Percentiles rank a stretch among this genome's conserved stretches.
Evolutionary conservation across 2,329 filamentous ascomycete genomes (phyloP).

Genomic region (Sporothrix protearum): DNA sequence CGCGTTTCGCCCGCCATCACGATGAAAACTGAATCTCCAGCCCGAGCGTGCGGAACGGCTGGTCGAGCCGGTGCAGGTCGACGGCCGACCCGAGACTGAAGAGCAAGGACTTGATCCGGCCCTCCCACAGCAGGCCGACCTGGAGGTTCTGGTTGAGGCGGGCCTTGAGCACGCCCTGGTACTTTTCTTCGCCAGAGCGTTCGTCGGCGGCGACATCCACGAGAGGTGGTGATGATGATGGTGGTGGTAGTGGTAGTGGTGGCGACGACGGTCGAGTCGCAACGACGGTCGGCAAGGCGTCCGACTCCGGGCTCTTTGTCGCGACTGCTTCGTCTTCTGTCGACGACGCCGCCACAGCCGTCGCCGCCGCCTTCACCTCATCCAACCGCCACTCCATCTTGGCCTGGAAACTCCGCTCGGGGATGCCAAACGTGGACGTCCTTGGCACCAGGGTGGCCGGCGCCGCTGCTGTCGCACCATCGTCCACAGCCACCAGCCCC

Average conservation of each 20-base stretch:
- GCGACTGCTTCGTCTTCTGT: no score
- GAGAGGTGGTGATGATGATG: neutral
- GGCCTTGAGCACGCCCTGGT: slow-evolving; percentile 84
- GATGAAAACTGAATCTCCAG: slow-evolving; percentile 81
- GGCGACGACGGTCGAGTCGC: slow-evolving; percentile 37
- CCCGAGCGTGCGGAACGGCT: slow-evolving; percentile 72
- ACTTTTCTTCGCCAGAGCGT: slow-evolving; percentile 54
- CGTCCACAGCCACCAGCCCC: slow-evolving; percentile 38
- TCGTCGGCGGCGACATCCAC: neutral
- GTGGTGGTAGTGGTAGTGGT: neutral
- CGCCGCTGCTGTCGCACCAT: slow-evolving; percentile 21
- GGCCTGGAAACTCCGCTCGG: slow-evolving; percentile 44
- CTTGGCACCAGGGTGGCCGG: neutral
- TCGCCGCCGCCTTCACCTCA: slow-evolving; percentile 4
- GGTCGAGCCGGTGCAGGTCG: slow-evolving; percentile 71
- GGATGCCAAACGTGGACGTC: neutral
- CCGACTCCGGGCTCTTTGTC: neutral
- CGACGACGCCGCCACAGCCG: neutral
- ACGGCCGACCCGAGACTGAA: slow-evolving; percentile 87
- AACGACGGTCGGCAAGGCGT: neutral
- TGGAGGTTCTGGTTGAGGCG: slow-evolving; percentile 83
- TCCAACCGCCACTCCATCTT: slow-evolving; percentile 51
- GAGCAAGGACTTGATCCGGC: slow-evolving; percentile 83
- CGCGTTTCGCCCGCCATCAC: slow-evolving; percentile 33
- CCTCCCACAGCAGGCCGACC: slow-evolving; percentile 87